Conservation (phyloP, 2,329 filamentous ascomycete species). For the Scytalidium lignicola region DNA sequence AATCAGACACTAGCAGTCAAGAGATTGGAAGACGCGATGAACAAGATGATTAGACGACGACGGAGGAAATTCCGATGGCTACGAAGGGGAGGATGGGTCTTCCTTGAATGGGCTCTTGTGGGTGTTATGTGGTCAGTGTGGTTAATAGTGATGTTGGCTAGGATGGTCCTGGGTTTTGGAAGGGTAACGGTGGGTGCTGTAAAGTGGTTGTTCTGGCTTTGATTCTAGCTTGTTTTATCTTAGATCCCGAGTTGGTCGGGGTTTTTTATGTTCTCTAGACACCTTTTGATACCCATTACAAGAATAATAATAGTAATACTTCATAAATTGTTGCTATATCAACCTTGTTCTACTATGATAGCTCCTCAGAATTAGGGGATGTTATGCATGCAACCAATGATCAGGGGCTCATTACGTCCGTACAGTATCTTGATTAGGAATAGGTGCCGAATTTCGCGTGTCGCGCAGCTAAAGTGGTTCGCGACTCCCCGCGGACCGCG, state of each 20-base stretch:
- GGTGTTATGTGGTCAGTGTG: constrained; percentile 93
- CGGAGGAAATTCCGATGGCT: constrained; percentile 67
- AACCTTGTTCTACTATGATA: too few species aligned
- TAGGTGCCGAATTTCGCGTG: not conserved
- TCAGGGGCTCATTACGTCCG: not conserved
- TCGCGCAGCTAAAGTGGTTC: not conserved
- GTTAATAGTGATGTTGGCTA: constrained; percentile 76
- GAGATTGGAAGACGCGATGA: constrained; percentile 70
- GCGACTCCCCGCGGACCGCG: not conserved
- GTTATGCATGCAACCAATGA: too few species aligned
- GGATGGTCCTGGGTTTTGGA: constrained; percentile 58
- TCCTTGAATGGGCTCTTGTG: constrained; percentile 82
- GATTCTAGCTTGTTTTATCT: constrained; percentile 5
- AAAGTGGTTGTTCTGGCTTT: constrained; percentile 80
- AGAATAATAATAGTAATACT: not conserved
- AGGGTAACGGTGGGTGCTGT: constrained; percentile 54
- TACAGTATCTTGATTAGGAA: not conserved
- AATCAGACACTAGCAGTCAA: constrained; percentile 77
- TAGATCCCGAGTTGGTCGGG: not conserved
- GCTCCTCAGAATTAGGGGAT: too few species aligned
- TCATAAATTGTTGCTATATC: too few species aligned
- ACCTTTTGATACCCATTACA: not conserved
- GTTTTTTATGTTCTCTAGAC: not conserved
- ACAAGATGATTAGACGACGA: constrained; percentile 68
- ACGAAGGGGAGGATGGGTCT: constrained; percentile 69